These are phyloP conservation scores for Blastobotrys aristatus DNA, from an alignment of 1,139 yeast genomes.

Conservation along the genomic window DNA sequence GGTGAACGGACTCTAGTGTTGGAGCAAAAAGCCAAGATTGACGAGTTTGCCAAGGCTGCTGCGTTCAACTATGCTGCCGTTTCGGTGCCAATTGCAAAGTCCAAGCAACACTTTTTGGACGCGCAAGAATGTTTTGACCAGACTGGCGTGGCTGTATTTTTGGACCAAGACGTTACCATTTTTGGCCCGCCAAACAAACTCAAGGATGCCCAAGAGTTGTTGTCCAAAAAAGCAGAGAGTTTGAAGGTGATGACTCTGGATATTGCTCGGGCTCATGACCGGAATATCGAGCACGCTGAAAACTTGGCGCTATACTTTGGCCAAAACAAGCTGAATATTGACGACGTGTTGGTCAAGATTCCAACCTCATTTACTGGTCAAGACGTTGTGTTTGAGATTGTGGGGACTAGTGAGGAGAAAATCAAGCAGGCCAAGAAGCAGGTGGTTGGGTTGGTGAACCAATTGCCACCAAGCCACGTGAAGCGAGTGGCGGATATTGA, in stretches of 20 bases:
- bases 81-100: slow-evolving; percentile 44
- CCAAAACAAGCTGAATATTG: slow-evolving; percentile 36
- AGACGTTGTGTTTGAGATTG: slow-evolving; percentile 40
- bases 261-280: slow-evolving; percentile 83
- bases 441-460: slow-evolving; percentile 68
- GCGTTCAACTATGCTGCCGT: slow-evolving; percentile 34
- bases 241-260: slow-evolving; percentile 66
- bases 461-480: slow-evolving; percentile 63
- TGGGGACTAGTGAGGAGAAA: slow-evolving; percentile 41
- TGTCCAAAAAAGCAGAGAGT: slow-evolving; percentile 48
- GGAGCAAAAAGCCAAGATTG: slow-evolving; percentile 45
- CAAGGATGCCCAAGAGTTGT: slow-evolving; percentile 52
- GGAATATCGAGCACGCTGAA: slow-evolving; percentile 68
- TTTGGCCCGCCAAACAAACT: slow-evolving; percentile 65
- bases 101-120: slow-evolving; percentile 46
- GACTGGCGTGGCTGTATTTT: slow-evolving; percentile 59
- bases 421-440: slow-evolving; percentile 57
- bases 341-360: slow-evolving; percentile 50
- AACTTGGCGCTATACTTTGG: slow-evolving; percentile 65
- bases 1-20: slow-evolving; percentile 64
- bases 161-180: slow-evolving; percentile 44
- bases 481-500: slow-evolving; percentile 61
- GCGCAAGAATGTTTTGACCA: slow-evolving; percentile 43
- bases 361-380: slow-evolving; percentile 34
- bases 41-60: slow-evolving; percentile 42